Evolutionary conservation across 1,284 basidiomycete genomes (phyloP).

Genomic region (Thecaphora thlaspeos): DNA sequence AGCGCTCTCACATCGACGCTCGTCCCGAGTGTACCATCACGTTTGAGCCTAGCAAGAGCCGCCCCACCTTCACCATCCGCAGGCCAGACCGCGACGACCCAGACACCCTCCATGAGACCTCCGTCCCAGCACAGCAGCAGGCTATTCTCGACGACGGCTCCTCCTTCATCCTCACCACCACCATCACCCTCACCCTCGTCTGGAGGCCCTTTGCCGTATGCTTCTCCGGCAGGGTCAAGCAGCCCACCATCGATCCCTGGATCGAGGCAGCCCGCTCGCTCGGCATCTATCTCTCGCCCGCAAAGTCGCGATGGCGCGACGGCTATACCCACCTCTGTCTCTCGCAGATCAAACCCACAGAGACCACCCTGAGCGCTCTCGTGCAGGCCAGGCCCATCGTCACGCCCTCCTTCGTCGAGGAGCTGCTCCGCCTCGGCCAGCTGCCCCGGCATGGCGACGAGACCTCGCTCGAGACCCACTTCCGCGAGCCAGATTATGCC

Average conservation of each 20-base stretch:
- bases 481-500: constrained; percentile 17
- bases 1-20: not conserved
- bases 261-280: constrained; percentile 9
- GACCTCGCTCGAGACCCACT: constrained; percentile 23
- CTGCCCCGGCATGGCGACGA: constrained; percentile 20
- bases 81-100: constrained; percentile 2
- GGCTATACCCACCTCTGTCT: constrained; percentile 39
- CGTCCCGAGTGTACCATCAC: constrained; percentile 32
- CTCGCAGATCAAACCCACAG: constrained; percentile 27
- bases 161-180: constrained; percentile 29
- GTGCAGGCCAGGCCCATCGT: constrained; percentile 26
- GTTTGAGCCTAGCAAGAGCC: constrained; percentile 37
- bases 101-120: constrained; percentile 8
- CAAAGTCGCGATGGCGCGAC: constrained; percentile 25
- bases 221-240: constrained; percentile 28
- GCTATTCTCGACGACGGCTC: constrained; percentile 18
- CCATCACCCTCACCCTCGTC: constrained; percentile 26
- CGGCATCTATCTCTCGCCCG: constrained; percentile 25
- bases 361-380: constrained; percentile 25
- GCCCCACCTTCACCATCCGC: constrained; percentile 20
- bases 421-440: constrained; percentile 27
- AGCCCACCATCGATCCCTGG: constrained; percentile 13
- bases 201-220: constrained; percentile 30
- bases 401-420: constrained; percentile 23
- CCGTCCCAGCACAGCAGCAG: constrained; percentile 17